Evolutionary conservation across 2,329 filamentous ascomycete species (phyloP).

Genomic region (Phialocephala subalpina): DNA sequence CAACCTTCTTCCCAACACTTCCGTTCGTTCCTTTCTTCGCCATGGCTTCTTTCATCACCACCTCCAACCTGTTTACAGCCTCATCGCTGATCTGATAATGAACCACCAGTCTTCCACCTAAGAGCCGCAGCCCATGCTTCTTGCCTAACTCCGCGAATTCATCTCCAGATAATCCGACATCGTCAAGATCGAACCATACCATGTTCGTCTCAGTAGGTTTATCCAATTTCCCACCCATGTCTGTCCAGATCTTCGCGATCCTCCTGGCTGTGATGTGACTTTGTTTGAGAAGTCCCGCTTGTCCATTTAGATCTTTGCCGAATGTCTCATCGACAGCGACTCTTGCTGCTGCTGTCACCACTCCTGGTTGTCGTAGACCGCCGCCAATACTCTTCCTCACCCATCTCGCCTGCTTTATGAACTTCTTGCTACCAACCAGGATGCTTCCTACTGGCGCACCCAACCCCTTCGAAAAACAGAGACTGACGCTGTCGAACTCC

Average conservation of each 20-base stretch:
- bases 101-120: constrained; percentile 68
- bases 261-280: constrained; percentile 69
- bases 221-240: constrained; percentile 65
- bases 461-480: constrained; percentile 85
- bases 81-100: constrained; percentile 76
- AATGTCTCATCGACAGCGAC: constrained; percentile 85
- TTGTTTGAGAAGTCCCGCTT: constrained; percentile 67
- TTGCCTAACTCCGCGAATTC: constrained; percentile 62
- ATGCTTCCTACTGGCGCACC: constrained; percentile 84
- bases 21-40: constrained; percentile 28
- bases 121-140: constrained; percentile 63
- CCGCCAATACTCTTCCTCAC: constrained; percentile 84
- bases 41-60: constrained; percentile 51
- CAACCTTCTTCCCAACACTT: constrained; percentile 32
- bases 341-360: constrained; percentile 77
- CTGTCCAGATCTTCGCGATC: constrained; percentile 67
- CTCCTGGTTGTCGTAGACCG: constrained; percentile 78
- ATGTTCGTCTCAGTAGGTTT: constrained; percentile 76
- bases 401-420: constrained; percentile 73
- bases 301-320: constrained; percentile 60
- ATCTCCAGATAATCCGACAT: constrained; percentile 58
- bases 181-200: constrained; percentile 74
- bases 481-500: constrained; percentile 76
- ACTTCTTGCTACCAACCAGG: constrained; percentile 65
- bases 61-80: constrained; percentile 58